Conservation (phyloP, 2,329 filamentous ascomycete genomes). For the Xylaria sp. region DNA sequence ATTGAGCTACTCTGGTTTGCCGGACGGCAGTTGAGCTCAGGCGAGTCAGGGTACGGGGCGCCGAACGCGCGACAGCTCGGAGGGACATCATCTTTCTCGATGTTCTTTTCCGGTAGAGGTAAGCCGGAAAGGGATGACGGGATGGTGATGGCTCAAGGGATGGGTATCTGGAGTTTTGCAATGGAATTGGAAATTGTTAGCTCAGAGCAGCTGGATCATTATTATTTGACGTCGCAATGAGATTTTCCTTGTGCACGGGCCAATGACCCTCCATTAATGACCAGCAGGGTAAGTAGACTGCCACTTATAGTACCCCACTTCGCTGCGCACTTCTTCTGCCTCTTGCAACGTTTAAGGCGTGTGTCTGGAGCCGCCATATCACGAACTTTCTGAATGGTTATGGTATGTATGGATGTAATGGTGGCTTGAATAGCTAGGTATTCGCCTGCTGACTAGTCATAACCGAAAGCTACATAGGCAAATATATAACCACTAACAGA, state of each 20-base stretch:
- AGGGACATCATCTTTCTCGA: constrained; percentile 76
- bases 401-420: neutral
- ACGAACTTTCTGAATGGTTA: neutral
- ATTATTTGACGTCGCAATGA: constrained; percentile 39
- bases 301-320: neutral
- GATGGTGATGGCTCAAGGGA: neutral
- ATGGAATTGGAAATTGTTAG: neutral
- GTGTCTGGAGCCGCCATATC: neutral
- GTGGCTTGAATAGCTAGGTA: neutral
- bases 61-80: constrained; percentile 71
- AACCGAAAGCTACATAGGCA: neutral
- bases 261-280: too few species aligned
- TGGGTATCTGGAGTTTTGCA: neutral
- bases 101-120: neutral
- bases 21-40: constrained; percentile 62
- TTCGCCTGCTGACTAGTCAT: neutral
- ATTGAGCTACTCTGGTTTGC: constrained; percentile 60
- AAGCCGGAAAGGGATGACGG: neutral
- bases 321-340: neutral
- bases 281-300: too few species aligned
- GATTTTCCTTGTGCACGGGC: constrained; percentile 37
- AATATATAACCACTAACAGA: constrained; percentile 3
- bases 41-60: constrained; percentile 71
- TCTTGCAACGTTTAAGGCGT: neutral
- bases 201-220: constrained; percentile 31